Evolutionary conservation across 257 asterid species (phyloP), one percentile per base, ranked within the genome.

Genomic region (Solanum boliviense): DNA sequence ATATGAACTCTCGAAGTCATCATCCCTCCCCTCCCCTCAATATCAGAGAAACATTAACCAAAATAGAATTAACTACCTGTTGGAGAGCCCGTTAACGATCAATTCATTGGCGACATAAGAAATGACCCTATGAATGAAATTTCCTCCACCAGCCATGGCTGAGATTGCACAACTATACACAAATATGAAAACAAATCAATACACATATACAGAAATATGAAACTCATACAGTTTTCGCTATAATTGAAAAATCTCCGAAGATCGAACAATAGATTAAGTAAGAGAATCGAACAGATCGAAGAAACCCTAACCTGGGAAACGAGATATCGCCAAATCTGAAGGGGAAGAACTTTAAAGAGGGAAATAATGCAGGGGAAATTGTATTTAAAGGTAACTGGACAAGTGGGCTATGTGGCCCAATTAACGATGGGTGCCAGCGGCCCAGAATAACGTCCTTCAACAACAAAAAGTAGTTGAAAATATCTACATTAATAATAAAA

Each of bases 81-180:
- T 96, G 71, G 99, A 92, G 7, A 93, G 91, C 4, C 93, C 93
- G 25, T 90, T 88, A 38, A 92, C 93, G 46, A 93, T 82, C 32
- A 93, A 58, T 86, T 92, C 96, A 75, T 96, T 93, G 70, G 95
- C 96, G 16, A 94, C 94, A 85, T 96, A 95, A 6, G 91, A 87
- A 1, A 96, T 65, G 3, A 94, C 98, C 85, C 99, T 91, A 88
- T 92, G 92, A 56, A 95, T 7, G 88, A 96, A 94, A 91, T 93
- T 94, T 83, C 96, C 98, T 31, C 98, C 98, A 87, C 98, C 98
- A 74, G 96, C 98, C 98, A 95, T 96, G 85, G 25, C 67, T 81
- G 67, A 81, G 39, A 44, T 16, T 79, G 38, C 39, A 27, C 38
- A 81, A 27, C 67, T 27, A 81, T 29, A 9, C 52, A 46, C 67